A percentile compares a stretch with the other conserved stretches of the same genome.
These are phyloP conservation scores for Physcia stellaris DNA, from an alignment of 495 filamentous ascomycete species.

Conservation along the genomic window DNA sequence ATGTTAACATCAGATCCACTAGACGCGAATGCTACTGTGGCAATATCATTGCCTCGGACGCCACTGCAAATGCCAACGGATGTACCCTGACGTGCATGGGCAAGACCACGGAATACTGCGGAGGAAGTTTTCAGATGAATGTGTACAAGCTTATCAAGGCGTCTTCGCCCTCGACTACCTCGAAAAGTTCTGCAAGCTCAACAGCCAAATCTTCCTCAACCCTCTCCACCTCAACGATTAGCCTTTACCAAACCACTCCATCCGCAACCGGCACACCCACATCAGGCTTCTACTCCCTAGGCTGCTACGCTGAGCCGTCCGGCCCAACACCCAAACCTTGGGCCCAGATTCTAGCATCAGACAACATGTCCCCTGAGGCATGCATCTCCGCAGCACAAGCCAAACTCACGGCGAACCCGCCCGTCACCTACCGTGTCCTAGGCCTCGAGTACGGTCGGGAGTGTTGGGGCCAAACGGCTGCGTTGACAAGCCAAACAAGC, in stretches of 20 bases:
- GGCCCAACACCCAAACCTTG: slow-evolving; percentile 20
- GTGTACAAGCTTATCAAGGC: slow-evolving; percentile 7
- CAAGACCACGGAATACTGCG: slow-evolving; percentile 17
- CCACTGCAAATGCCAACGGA: slow-evolving; percentile 20
- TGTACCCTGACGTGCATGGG: slow-evolving; percentile 29
- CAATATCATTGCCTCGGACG: slow-evolving; percentile 20
- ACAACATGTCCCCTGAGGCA: slow-evolving; percentile 1
- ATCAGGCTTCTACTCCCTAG: slow-evolving; percentile 25
- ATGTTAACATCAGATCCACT: not conserved
- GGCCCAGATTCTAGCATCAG: slow-evolving; percentile 1
- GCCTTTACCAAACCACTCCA: slow-evolving; percentile 5
- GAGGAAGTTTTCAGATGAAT: slow-evolving; percentile 11
- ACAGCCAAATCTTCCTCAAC: not conserved
- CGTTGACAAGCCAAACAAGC: slow-evolving; percentile 10
- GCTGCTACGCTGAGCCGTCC: slow-evolving; percentile 33
- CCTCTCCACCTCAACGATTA: slow-evolving; percentile 5
- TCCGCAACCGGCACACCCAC: not conserved
- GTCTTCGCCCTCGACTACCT: not conserved
- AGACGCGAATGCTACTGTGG: slow-evolving; percentile 34
- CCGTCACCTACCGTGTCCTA: slow-evolving; percentile 10
- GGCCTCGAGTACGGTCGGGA: slow-evolving; percentile 24
- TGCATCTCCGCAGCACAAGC: slow-evolving; percentile 1
- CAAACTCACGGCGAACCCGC: not conserved
- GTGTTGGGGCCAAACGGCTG: slow-evolving; percentile 35
- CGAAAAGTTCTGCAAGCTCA: not conserved